Evolutionary conservation across 1,284 basidiomycete genomes (phyloP), one percentile per base, ranked within the genome.

Genomic region (Fomitiporia mediterranea): DNA sequence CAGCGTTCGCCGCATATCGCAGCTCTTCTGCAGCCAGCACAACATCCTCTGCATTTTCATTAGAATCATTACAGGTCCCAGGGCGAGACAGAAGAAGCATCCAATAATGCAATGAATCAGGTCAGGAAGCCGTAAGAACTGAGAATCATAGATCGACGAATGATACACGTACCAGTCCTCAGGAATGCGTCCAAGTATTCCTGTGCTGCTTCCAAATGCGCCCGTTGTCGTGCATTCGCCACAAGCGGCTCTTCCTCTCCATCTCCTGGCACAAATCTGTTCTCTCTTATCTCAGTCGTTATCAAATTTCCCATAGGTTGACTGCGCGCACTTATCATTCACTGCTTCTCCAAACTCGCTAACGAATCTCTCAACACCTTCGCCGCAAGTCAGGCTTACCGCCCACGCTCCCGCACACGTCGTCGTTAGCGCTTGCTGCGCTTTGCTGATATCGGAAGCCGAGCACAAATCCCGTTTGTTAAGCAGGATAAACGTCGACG

Each of bases 21-120:
- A 95, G 73, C 65, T 93, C 90, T 67, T 95, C 93, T 0, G 91
- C 91, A 2, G 82, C 89, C 8, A 90, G 68, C 1, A 94, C 89
- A 3, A 93, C 71, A 57, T 91, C 86, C 46, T 78, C 73, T 2
- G 23, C 19, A 35, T 2, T 2, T 21, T 25, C 3, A 13, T 28
- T 34, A 47, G 13, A n/a, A 32, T 4, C n/a, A 54, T 47, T 32
- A 55, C 23, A 42, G 25, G 9, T n/a, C 25, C 39, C n/a, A n/a
- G n/a, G n/a, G n/a, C n/a, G n/a, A n/a, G n/a, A n/a, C n/a, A n/a
- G n/a, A n/a, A n/a, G n/a, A n/a, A n/a, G n/a, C n/a, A n/a, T n/a
- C n/a, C n/a, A n/a, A n/a, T n/a, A n/a, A n/a, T n/a, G n/a, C n/a
- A n/a, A n/a, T n/a, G n/a, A n/a, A n/a, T n/a, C n/a, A n/a, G n/a